A percentile compares a stretch with the other conserved stretches of the same genome.
Evolutionary conservation across 768 basidiomycete genomes (phyloP).

Genomic region (Dacryopinax primogenitus): DNA sequence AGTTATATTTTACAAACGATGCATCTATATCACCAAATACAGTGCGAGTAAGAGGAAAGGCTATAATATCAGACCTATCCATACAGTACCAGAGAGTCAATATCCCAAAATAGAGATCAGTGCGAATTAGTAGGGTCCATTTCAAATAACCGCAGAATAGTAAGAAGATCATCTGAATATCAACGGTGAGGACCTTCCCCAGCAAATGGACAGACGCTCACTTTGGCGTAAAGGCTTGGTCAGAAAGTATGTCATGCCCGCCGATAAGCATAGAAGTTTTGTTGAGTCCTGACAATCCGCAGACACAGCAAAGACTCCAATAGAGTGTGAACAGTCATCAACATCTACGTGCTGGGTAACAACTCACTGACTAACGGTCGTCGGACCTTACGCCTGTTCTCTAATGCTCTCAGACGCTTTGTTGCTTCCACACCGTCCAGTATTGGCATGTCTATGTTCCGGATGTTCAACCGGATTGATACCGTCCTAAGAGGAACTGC

Average conservation of each 20-base stretch:
- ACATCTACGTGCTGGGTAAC: background rate
- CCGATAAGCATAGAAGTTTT: slow-evolving; percentile 59
- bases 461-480: background rate
- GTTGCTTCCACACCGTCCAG: slow-evolving; percentile 67
- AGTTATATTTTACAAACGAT: background rate
- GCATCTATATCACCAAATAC: slow-evolving; percentile 2
- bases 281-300: slow-evolving; percentile 69
- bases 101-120: background rate
- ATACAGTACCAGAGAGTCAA: background rate
- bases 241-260: slow-evolving; percentile 66
- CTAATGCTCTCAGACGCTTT: slow-evolving; percentile 47
- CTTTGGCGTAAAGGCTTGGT: slow-evolving; percentile 58
- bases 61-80: background rate
- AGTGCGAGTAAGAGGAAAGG: background rate
- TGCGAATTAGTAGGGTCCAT: background rate
- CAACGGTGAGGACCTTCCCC: background rate
- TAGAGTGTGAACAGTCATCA: background rate
- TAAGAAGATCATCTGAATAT: background rate
- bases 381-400: slow-evolving; percentile 42
- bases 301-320: slow-evolving; percentile 53
- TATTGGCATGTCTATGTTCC: slow-evolving; percentile 54
- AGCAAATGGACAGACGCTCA: slow-evolving; percentile 20
- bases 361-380: slow-evolving; percentile 44
- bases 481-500: slow-evolving; percentile 18
- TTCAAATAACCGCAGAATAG: slow-evolving; percentile 3